Percentiles rank a stretch among this genome's conserved stretches.
These are phyloP conservation scores for Dothiorella sarmentorum DNA, from an alignment of 2,329 filamentous ascomycete species.

Conservation along the genomic window DNA sequence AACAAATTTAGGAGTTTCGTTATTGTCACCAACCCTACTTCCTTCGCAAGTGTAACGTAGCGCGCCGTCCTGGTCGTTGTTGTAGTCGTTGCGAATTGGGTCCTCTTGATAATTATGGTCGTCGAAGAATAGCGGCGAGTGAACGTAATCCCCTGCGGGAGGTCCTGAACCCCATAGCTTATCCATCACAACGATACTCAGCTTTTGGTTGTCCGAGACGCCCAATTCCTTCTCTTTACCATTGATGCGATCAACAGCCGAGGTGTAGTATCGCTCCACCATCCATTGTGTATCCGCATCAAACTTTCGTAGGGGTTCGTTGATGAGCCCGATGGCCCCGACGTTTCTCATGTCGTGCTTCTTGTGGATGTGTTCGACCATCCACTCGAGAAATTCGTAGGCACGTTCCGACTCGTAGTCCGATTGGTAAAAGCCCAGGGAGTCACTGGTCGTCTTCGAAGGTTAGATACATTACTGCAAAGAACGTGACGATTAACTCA, in stretches of 20 bases:
- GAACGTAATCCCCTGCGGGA: neutral
- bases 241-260: slow-evolving; percentile 47
- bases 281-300: slow-evolving; percentile 6
- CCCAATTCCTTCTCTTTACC: slow-evolving; percentile 45
- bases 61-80: slow-evolving; percentile 44
- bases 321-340: slow-evolving; percentile 58
- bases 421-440: slow-evolving; percentile 52
- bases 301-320: slow-evolving; percentile 46
- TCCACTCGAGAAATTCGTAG: slow-evolving; percentile 52
- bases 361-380: slow-evolving; percentile 51
- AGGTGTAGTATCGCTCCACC: slow-evolving; percentile 44
- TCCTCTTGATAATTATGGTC: slow-evolving; percentile 56
- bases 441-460: slow-evolving; percentile 30
- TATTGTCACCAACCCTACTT: neutral
- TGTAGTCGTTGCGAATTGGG: slow-evolving; percentile 47
- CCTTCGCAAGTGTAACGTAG: slow-evolving; percentile 26
- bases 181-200: slow-evolving; percentile 57
- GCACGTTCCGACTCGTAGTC: slow-evolving; percentile 56
- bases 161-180: slow-evolving; percentile 41
- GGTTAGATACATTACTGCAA: neutral
- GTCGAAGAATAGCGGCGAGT: slow-evolving; percentile 42
- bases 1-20: slow-evolving; percentile 41
- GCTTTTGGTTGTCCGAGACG: slow-evolving; percentile 41
- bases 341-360: slow-evolving; percentile 51
- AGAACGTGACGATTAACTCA: slow-evolving; percentile 18